Base-by-base conservation (phyloP, 345 rosid species). In the Aurinia saxatilis region DNA sequence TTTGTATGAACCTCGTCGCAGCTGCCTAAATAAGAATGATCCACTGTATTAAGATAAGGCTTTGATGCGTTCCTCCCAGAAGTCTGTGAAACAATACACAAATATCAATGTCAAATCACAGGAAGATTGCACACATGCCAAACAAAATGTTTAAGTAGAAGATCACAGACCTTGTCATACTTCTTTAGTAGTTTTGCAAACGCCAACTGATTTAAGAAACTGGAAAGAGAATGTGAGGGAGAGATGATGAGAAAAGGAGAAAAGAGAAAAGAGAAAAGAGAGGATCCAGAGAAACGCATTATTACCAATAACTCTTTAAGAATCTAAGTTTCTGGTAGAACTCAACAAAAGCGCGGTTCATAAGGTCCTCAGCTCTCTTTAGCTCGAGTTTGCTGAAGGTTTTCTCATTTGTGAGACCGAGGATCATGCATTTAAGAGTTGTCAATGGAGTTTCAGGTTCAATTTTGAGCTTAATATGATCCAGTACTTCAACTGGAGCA, bases 151-250 rank as follows among this genome's bases (percentile, higher is more conserved):
- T 12, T 39, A 10, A 5, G 14, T 38, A 47, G n/a, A 14, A 50
- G 33, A 15, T 37, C 12, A 46, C 77, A 50, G 50, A 84, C 90
- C 88, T 86, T 81, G 45, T 86, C 87, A 66, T 89, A 86, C 73
- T 83, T 81, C 63, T 81, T 80, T 68, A 89, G 51, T 81, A 86
- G 81, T 76, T 80, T 86, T 70, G 91, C 76, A 71, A 84, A 90
- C 15, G 86, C 88, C 30, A 87, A 69, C 40, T 78, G 91, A 72
- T 82, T 86, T 79, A 81, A 73, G 62, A 81, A 84, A 65, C 90
- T 88, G 80, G 52, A 72, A 71, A 68, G 47, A 60, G 38, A n/a
- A 27, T 0, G 38, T 50, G 31, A 14, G 53, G 23, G 38, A 63
- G 31, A 14, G 47, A 31, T 38, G 16, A 14, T 63, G 18, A 34